Evolutionary conservation across 495 filamentous ascomycete genomes (phyloP).

Genomic region (Trichoderma orchidacearum): DNA sequence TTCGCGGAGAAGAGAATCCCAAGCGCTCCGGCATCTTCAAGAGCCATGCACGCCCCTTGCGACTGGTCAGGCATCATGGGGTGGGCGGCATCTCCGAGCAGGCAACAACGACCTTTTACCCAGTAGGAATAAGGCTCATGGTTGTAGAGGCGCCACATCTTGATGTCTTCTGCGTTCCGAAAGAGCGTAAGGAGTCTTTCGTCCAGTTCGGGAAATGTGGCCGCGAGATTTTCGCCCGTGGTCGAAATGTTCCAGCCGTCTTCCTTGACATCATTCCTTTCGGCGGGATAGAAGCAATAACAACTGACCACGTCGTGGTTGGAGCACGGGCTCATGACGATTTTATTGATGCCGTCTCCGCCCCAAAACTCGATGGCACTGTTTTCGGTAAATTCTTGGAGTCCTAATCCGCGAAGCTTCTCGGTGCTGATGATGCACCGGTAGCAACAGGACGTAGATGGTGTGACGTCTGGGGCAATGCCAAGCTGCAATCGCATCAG

Average conservation of each 20-base stretch:
- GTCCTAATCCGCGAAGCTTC: slow-evolving; percentile 25
- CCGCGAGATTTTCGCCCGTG: slow-evolving; percentile 26
- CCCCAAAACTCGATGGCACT: slow-evolving; percentile 36
- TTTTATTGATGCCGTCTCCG: slow-evolving; percentile 29
- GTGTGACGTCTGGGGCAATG: slow-evolving; percentile 1
- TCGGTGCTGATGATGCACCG: slow-evolving; percentile 7
- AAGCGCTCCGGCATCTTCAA: slow-evolving; percentile 28
- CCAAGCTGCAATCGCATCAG: slow-evolving; percentile 8
- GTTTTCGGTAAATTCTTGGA: slow-evolving; percentile 28
- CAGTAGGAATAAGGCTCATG: slow-evolving; percentile 19
- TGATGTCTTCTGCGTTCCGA: slow-evolving; percentile 26
- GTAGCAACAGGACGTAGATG: slow-evolving; percentile 6
- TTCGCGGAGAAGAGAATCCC: slow-evolving; percentile 16
- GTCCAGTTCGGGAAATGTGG: slow-evolving; percentile 30
- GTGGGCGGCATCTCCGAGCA: slow-evolving; percentile 34
- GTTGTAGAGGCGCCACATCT: slow-evolving; percentile 35
- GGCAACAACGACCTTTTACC: slow-evolving; percentile 16
- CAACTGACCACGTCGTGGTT: slow-evolving; percentile 30
- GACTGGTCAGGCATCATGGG: slow-evolving; percentile 37
- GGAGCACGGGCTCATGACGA: slow-evolving; percentile 33
- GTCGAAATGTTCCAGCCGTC: slow-evolving; percentile 22
- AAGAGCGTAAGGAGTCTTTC: slow-evolving; percentile 23
- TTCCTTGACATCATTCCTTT: slow-evolving; percentile 21
- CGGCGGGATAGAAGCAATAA: slow-evolving; percentile 35
- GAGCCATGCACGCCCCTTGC: slow-evolving; percentile 27